A percentile compares a stretch with the other conserved stretches of the same genome.
Evolutionary conservation across 176 grass and related monocot genomes (phyloP).

Genomic region (Panicum miliaceum): DNA sequence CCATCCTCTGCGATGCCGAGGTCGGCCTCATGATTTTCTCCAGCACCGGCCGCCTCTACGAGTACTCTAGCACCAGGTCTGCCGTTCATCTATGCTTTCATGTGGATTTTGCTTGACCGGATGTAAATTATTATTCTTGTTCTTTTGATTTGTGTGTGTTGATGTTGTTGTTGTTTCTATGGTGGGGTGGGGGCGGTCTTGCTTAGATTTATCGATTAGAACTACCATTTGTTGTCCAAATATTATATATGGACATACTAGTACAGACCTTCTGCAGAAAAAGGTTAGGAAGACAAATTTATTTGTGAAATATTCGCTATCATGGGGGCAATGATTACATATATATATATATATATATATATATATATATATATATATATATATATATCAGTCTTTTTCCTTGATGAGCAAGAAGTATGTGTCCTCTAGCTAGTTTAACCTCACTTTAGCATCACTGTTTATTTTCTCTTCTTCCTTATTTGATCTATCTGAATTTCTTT

Average conservation of each 20-base stretch:
- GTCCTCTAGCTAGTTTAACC: slow-evolving; percentile 16
- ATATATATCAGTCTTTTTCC: neutral
- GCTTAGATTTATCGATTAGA: slow-evolving; percentile 21
- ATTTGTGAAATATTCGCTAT: neutral
- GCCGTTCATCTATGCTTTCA: neutral
- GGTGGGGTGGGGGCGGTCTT: neutral
- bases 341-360: neutral
- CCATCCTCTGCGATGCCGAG: slow-evolving; percentile 91
- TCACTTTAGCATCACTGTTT: neutral
- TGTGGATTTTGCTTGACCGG: neutral
- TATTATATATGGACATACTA: neutral
- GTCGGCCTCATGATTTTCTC: slow-evolving; percentile 92
- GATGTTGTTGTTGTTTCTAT: neutral
- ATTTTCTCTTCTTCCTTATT: neutral
- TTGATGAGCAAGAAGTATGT: neutral
- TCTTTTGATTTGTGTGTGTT: neutral
- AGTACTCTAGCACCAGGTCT: slow-evolving; percentile 84
- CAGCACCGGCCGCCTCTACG: slow-evolving; percentile 86
- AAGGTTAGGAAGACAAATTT: neutral
- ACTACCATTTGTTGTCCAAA: neutral
- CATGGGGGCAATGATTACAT: neutral
- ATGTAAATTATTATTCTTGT: neutral
- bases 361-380: neutral
- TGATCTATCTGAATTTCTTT: slow-evolving; percentile 19
- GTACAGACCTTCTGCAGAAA: neutral